Evolutionary conservation across 1,139 yeast genomes (phyloP), one percentile per base, ranked within the genome.

Genomic region (Zygosaccharomyces pseudobailii): DNA sequence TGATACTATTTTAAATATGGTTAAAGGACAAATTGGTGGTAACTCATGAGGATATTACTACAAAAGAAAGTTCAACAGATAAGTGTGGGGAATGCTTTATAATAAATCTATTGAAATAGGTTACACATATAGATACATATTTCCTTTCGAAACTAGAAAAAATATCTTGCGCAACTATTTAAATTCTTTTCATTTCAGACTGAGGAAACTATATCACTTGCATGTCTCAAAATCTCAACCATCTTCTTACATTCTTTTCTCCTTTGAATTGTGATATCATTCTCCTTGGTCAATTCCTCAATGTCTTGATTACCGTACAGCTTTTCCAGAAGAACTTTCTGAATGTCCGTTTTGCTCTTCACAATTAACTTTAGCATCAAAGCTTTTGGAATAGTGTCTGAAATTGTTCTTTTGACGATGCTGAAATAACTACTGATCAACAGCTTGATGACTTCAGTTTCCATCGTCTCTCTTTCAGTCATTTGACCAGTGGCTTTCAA

Each of bases 391-490:
- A 92, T 84, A 65, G 90, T 72, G 68, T 92, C 98, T 13, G 94
- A 84, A 57, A 92, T 87, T 1, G 97, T 88, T 66, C 96, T 81
- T 72, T 90, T 89, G 48, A 92, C 97, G 66, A 92, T 92, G 63
- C 80, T 81, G 72, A 83, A 92, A 70, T 92, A 92, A 27, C 97
- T 88, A 45, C 84, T 80, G 58, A 92, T 92, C 63, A 92, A 77
- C 56, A 92, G 76, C 73, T 92, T 92, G 66, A 92, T 92, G 36
- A 92, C 97, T 64, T 92, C 98, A 0, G 97, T 92, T 70, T 92
- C 98, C 81, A 87, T 85, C 31, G 90, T 81, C 71, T 92, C 98
- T 59, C 97, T 83, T 66, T 92, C 98, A 22, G 95, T 80, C 87
- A 92, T 84, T 49, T 87, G 82, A 37, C 97, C 97, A 22, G 95